Evolutionary conservation across 371 early-diverging fungal species (phyloP), one percentile per base, ranked within the genome.

Genomic region (Mucor piriformis): DNA sequence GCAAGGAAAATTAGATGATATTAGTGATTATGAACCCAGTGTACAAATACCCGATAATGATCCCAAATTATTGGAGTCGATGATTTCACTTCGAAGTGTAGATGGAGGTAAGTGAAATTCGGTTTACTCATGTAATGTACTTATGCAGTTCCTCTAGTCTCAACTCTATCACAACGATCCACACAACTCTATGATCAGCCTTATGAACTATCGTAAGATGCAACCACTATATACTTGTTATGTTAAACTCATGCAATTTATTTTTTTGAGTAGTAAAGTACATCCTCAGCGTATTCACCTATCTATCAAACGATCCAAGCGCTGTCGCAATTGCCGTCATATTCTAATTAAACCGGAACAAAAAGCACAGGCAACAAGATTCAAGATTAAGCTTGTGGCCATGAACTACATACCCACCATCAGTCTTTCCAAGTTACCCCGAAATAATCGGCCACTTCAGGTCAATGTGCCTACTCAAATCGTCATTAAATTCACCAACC

Each of bases 311-410:
- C 84, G 89, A 37, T 81, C 92, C 2, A 92, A 92, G 52, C 85
- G 94, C 40, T 97, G 97, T 64, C 83, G 92, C 18, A 72, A 82
- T 4, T 97, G 97, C 73, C 88, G 92, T 21, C 92, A 94, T 57
- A 89, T 94, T 32, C 70, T 97, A 20, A 89, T 94, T 61, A 94
- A 93, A 66, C 96, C 96, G 0, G 95, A 95, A 51, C 89, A 89
- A 66, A 95, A 95, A 63, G 93, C 95, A 0, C 92, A 93, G 59
- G 81, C 87, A 15, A 90, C 90, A 1, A 77, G 86, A 51, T 95
- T 95, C 77, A 92, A 90, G 65, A 92, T 95, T 66, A 92, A 93
- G 70, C 81, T 89, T 52, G 85, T 90, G 34, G 95, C 95, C 3
- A 82, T 89, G 91, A 87, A 88, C 55, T 88, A 84, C 65, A 72